Conservation (phyloP, 352 stramenopile genomes). For the Pythium folliculosum region DNA sequence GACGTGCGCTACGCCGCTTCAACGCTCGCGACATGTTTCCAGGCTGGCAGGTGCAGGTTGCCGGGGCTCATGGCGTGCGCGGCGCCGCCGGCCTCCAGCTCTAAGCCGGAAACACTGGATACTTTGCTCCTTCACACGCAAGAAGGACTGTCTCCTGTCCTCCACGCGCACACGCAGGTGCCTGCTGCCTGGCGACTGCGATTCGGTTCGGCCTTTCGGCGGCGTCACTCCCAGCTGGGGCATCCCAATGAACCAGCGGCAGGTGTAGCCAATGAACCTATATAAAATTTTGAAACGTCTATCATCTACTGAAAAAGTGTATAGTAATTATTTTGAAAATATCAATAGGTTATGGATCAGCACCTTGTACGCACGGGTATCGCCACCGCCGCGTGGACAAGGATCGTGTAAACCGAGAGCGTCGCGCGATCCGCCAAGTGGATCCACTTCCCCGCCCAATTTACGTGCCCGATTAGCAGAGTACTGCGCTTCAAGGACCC, state of each 20-base stretch:
- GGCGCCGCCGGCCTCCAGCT: background rate
- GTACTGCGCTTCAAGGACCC: too few relatives aligned
- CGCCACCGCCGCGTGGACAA: too few relatives aligned
- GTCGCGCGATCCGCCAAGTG: too few relatives aligned
- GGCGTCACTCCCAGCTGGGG: background rate
- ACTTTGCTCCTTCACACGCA: background rate
- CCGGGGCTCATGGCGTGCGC: background rate
- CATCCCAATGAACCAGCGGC: background rate
- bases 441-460: too few relatives aligned
- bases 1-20: background rate
- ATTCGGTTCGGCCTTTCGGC: background rate
- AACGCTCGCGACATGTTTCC: background rate
- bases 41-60: background rate
- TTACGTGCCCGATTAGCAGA: too few relatives aligned
- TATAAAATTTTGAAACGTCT: background rate
- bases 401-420: too few relatives aligned
- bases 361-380: too few relatives aligned
- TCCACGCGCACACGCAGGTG: too few relatives aligned
- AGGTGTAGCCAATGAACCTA: background rate
- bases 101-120: background rate
- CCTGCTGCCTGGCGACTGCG: background rate
- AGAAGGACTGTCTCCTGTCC: background rate
- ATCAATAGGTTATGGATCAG: too few relatives aligned
- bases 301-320: too few relatives aligned
- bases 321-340: too few relatives aligned